Evolutionary conservation across 2,329 filamentous ascomycete species (phyloP).

Genomic region (Hymenoscyphus fraxineus): DNA sequence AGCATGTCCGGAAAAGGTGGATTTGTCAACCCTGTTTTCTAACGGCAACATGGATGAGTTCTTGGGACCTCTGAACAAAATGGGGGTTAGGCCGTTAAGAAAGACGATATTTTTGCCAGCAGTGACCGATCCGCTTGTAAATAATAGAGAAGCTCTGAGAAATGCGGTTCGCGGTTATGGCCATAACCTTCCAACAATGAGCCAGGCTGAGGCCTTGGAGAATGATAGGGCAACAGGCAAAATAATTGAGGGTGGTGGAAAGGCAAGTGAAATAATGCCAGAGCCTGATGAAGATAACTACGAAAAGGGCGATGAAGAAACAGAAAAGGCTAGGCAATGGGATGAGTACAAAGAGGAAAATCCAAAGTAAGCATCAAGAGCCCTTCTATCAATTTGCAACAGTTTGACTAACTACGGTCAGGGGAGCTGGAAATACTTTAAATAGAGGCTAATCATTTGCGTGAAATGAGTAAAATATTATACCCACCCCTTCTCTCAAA

Average conservation of each 20-base stretch:
- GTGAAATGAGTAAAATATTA: background rate
- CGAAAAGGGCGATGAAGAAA: conserved; percentile 84
- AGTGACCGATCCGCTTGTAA: too few species aligned
- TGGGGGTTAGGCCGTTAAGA: too few species aligned
- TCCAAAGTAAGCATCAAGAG: conserved; percentile 50
- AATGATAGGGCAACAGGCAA: conserved; percentile 81
- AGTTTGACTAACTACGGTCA: conserved; percentile 19
- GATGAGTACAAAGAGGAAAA: conserved; percentile 93
- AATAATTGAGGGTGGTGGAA: conserved; percentile 87
- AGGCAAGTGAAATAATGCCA: conserved; percentile 62
- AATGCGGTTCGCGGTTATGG: conserved; percentile 83
- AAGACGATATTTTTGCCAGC: too few species aligned
- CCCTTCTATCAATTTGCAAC: too few species aligned
- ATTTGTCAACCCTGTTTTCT: conserved; percentile 45
- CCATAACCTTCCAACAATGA: conserved; percentile 95
- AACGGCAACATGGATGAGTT: conserved; percentile 47
- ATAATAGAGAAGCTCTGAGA: conserved; percentile 68
- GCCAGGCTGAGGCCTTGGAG: conserved; percentile 93
- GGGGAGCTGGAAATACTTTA: conserved; percentile 74
- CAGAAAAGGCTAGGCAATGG: conserved; percentile 90
- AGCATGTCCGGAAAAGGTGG: conserved; percentile 70
- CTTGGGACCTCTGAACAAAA: too few species aligned
- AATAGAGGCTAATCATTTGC: conserved; percentile 59
- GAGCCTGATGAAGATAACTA: conserved; percentile 86
- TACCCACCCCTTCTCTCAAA: background rate